Evolutionary conservation across 2,329 filamentous ascomycete genomes (phyloP).

Genomic region (Claviceps digitariae): DNA sequence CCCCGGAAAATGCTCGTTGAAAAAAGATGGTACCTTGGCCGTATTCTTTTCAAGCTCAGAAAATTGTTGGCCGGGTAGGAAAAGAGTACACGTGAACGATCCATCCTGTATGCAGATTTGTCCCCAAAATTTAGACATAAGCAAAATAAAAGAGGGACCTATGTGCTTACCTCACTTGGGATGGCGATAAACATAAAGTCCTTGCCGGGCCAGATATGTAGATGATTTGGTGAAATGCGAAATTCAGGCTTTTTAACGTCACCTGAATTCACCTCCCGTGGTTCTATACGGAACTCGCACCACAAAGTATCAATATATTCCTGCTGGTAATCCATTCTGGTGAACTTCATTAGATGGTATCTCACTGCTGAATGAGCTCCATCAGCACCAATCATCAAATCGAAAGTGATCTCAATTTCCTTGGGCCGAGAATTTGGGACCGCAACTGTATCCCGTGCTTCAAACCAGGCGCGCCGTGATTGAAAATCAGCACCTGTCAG

Average conservation of each 20-base stretch:
- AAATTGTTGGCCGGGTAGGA: conserved; percentile 63
- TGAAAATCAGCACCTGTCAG: conserved; percentile 80
- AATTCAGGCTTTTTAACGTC: conserved; percentile 38
- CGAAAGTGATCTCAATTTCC: conserved; percentile 77
- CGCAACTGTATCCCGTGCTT: conserved; percentile 32
- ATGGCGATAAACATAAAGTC: conserved; percentile 99
- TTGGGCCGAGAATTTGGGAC: conserved; percentile 30
- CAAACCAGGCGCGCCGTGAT: conserved; percentile 74
- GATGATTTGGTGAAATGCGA: conserved; percentile 75
- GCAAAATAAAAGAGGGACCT: neutral
- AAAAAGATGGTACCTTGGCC: conserved; percentile 53
- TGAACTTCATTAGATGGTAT: conserved; percentile 92
- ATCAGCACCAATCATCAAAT: conserved; percentile 88
- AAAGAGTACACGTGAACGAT: conserved; percentile 89
- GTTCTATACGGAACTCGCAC: conserved; percentile 83
- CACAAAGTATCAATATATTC: conserved; percentile 93
- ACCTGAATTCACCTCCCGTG: conserved; percentile 22
- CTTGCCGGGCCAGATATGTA: conserved; percentile 93
- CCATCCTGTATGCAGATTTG: conserved; percentile 46
- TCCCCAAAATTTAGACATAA: conserved; percentile 6
- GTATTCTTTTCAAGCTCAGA: conserved; percentile 50
- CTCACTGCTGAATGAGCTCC: conserved; percentile 86
- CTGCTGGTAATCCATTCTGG: conserved; percentile 80
- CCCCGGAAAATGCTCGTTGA: conserved; percentile 74
- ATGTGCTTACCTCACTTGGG: conserved; percentile 44